These are phyloP conservation scores for Neonectria magnoliae DNA, from an alignment of 2,329 filamentous ascomycete species.

Conservation along the genomic window DNA sequence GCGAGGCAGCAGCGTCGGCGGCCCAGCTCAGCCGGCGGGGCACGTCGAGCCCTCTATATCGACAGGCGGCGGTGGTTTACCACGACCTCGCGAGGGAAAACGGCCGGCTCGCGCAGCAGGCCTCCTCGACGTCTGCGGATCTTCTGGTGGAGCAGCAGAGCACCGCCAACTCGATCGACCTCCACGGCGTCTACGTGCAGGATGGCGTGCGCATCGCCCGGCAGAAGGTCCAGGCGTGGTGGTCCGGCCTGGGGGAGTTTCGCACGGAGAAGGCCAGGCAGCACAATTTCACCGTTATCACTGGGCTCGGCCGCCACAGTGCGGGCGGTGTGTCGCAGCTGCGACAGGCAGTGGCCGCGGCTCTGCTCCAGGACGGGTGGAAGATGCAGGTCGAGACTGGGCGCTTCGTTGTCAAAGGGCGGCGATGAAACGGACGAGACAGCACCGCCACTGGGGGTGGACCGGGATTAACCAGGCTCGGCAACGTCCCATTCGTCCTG, in stretches of 20 bases:
- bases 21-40: constrained; percentile 56
- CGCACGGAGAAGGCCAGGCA: constrained; percentile 61
- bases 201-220: constrained; percentile 84
- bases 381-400: constrained; percentile 78
- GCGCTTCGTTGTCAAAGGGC: constrained; percentile 74
- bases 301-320: constrained; percentile 83
- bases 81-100: constrained; percentile 74
- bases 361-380: constrained; percentile 84
- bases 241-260: constrained; percentile 75
- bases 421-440: constrained; percentile 41
- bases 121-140: constrained; percentile 75
- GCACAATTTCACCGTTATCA: constrained; percentile 77
- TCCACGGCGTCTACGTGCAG: constrained; percentile 84
- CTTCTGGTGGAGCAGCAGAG: constrained; percentile 75
- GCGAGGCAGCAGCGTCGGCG: constrained; percentile 50
- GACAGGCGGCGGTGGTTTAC: constrained; percentile 81
- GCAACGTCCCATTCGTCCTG: neutral
- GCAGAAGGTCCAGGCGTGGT: constrained; percentile 77
- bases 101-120: constrained; percentile 64
- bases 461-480: neutral
- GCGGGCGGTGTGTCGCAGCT: constrained; percentile 78
- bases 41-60: constrained; percentile 77
- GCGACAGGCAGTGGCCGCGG: constrained; percentile 81
- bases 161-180: constrained; percentile 69
- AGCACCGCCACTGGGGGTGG: neutral